Evolutionary conservation across 768 basidiomycete species (phyloP).

Genomic region (Lactarius evosmus): DNA sequence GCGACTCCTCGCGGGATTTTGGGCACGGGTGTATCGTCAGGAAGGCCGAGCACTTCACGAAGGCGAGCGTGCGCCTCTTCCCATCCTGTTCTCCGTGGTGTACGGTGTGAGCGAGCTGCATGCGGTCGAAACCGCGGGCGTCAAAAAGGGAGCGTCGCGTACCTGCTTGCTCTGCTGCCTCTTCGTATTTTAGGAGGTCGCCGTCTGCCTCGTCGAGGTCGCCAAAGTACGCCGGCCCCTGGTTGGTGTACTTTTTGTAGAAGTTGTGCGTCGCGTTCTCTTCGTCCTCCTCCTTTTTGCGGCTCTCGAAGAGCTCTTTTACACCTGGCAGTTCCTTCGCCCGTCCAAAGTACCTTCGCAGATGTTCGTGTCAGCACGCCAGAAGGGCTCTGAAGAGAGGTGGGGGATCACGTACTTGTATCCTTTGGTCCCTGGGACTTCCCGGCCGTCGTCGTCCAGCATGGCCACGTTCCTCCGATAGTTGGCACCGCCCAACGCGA

Average conservation of each 20-base stretch:
- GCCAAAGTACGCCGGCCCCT: conserved; percentile 87
- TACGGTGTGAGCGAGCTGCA: neutral
- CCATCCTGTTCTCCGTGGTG: conserved; percentile 1
- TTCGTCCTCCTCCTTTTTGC: conserved; percentile 85
- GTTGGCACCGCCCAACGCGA: conserved; percentile 94
- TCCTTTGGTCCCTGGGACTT: conserved; percentile 94
- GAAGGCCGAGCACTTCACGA: conserved; percentile 21
- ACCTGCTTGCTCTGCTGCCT: conserved; percentile 71
- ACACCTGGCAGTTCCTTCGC: conserved; percentile 96
- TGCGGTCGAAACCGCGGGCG: neutral
- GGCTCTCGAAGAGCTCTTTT: conserved; percentile 86
- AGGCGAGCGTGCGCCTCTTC: conserved; percentile 15
- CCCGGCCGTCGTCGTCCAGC: conserved; percentile 92
- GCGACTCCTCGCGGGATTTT: conserved; percentile 44
- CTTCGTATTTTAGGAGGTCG: conserved; percentile 68
- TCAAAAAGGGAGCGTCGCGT: conserved; percentile 9
- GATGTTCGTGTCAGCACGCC: neutral
- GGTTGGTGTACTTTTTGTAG: conserved; percentile 87
- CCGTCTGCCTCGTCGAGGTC: conserved; percentile 80
- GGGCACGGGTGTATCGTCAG: conserved; percentile 48
- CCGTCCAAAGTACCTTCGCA: conserved; percentile 90
- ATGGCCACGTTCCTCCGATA: conserved; percentile 92
- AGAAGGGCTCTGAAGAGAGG: neutral
- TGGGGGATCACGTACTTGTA: conserved; percentile 66
- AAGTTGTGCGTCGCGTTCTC: conserved; percentile 71